A percentile compares a stretch with the other conserved stretches of the same genome.
Conservation (phyloP, 1,139 yeast species). For the Magnusiomyces clavatus region DNA sequence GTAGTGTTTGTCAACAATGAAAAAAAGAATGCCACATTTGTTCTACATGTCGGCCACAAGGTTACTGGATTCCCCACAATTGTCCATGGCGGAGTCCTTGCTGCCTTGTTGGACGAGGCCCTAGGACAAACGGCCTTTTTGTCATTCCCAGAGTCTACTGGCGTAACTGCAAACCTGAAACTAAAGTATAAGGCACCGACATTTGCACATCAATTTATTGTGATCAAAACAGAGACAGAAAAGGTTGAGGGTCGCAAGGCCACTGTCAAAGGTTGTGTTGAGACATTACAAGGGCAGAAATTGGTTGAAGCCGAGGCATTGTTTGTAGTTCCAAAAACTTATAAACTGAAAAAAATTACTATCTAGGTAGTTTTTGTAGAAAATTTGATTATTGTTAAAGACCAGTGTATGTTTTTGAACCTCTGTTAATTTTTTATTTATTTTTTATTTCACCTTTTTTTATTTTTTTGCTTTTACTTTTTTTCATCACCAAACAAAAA, state of each 20-base stretch:
- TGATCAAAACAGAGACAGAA: constrained; percentile 46
- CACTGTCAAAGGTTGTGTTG: constrained; percentile 38
- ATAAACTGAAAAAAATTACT: constrained; percentile 12
- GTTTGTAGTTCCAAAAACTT: constrained; percentile 20
- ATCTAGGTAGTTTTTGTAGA: too few species aligned
- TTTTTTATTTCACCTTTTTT: not conserved
- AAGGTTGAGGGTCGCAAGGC: constrained; percentile 29
- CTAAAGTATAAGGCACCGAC: constrained; percentile 67
- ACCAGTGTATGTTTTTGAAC: not conserved
- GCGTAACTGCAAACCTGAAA: constrained; percentile 42
- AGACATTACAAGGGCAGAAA: constrained; percentile 34
- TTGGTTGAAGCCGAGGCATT: constrained; percentile 31
- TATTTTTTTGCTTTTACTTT: not conserved
- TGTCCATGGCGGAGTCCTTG: constrained; percentile 85
- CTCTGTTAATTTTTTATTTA: not conserved
- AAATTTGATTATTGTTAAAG: too few species aligned
- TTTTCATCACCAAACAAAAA: too few species aligned
- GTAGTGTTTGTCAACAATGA: constrained; percentile 53
- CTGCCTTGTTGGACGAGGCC: constrained; percentile 73
- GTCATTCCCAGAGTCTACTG: constrained; percentile 23
- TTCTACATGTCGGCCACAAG: constrained; percentile 71
- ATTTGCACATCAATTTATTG: constrained; percentile 68
- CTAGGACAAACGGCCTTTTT: constrained; percentile 52
- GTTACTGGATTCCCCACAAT: constrained; percentile 83
- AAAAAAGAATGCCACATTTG: constrained; percentile 50